Evolutionary conservation across 2,329 filamentous ascomycete species (phyloP).

Genomic region (Diplocarpon rosae): DNA sequence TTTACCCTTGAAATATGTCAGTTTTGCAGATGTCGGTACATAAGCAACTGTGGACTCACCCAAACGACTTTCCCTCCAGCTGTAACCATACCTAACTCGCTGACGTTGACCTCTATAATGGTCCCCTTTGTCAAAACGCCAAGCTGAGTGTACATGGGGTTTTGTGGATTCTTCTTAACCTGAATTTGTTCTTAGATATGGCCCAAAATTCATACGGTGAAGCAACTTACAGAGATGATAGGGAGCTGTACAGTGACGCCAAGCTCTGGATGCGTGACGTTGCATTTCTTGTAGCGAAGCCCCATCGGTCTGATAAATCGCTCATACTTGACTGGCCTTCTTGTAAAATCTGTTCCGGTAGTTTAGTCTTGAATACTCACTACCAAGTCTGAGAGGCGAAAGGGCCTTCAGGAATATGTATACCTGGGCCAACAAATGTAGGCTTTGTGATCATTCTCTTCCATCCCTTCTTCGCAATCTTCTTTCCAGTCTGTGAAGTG

Average conservation of each 20-base stretch:
- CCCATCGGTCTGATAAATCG: constrained; percentile 67
- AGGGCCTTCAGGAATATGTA: constrained; percentile 28
- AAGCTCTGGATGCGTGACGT: constrained; percentile 6
- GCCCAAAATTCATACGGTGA: too few species aligned
- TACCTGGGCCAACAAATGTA: constrained; percentile 75
- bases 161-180: constrained; percentile 72
- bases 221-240: constrained; percentile 44
- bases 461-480: constrained; percentile 62
- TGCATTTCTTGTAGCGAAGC: constrained; percentile 63
- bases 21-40: background rate
- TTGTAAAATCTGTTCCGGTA: constrained; percentile 58
- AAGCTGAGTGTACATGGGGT: constrained; percentile 83
- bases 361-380: background rate
- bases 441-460: constrained; percentile 63
- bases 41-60: constrained; percentile 33
- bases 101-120: constrained; percentile 84
- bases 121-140: constrained; percentile 82
- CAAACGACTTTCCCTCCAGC: constrained; percentile 88
- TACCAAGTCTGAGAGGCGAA: background rate
- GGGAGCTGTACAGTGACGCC: constrained; percentile 81
- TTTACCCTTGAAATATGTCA: constrained; percentile 33
- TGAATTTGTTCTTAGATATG: background rate
- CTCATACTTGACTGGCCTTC: constrained; percentile 66
- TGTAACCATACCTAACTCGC: constrained; percentile 82
- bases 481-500: constrained; percentile 71